These are phyloP conservation scores for Amanita molliuscula DNA, from an alignment of 768 basidiomycete species.

Conservation along the genomic window DNA sequence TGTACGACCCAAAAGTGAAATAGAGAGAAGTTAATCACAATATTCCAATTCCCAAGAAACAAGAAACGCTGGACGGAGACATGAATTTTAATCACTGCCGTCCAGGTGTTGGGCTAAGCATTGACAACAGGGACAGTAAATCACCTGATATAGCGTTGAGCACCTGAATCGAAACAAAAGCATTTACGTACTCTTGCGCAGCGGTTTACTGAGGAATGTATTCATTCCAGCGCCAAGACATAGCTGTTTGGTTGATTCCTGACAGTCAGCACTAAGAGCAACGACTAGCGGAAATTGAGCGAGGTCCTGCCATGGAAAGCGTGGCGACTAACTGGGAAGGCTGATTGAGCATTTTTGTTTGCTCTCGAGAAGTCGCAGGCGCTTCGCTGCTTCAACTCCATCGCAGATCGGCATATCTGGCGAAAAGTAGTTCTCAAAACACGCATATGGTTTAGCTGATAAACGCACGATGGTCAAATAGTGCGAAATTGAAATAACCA, in stretches of 20 bases:
- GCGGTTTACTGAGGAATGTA: conserved; percentile 63
- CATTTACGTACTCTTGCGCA: conserved; percentile 39
- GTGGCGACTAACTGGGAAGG: conserved; percentile 41
- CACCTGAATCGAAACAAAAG: background rate
- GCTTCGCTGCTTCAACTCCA: conserved; percentile 66
- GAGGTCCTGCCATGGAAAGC: background rate
- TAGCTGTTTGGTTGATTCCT: conserved; percentile 65
- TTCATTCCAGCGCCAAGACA: conserved; percentile 79
- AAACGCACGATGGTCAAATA: conserved; percentile 65
- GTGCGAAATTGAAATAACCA: conserved; percentile 57
- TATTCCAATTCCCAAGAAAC: background rate
- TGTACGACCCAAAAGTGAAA: background rate
- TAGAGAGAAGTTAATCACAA: background rate
- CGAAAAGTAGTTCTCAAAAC: background rate
- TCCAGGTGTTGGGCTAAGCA: conserved; percentile 28
- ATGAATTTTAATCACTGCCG: too few species aligned
- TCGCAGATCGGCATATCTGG: conserved; percentile 74
- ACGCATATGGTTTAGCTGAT: background rate
- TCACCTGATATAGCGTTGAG: conserved; percentile 28
- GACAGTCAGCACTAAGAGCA: conserved; percentile 67
- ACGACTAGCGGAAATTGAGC: conserved; percentile 33
- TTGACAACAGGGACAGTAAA: conserved; percentile 39
- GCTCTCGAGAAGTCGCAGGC: conserved; percentile 46
- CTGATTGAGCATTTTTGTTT: conserved; percentile 38
- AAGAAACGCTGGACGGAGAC: too few species aligned